Conservation (phyloP, 345 rosid species). For the Populus simonii region DNA sequence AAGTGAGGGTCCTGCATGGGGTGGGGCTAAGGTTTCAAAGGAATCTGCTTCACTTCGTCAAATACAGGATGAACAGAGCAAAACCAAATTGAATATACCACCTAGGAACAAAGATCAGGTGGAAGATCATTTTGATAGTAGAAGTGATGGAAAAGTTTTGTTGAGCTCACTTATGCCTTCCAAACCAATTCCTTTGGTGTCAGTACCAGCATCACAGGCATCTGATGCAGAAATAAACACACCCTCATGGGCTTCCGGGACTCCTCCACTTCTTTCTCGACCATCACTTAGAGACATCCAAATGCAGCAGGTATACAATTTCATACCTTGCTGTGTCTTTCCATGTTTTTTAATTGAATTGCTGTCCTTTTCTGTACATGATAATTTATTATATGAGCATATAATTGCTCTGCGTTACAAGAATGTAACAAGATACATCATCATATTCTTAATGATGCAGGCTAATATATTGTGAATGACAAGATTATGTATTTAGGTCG, state of each 20-base stretch:
- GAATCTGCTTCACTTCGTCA: constrained; percentile 76
- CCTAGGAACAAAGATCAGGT: constrained; percentile 36
- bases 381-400: background rate
- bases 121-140: constrained; percentile 37
- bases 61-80: constrained; percentile 89
- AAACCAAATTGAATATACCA: constrained; percentile 36
- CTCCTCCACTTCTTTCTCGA: constrained; percentile 64
- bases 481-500: too few relatives aligned
- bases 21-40: constrained; percentile 76
- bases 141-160: constrained; percentile 54
- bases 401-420: background rate
- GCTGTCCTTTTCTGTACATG: background rate
- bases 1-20: constrained; percentile 93
- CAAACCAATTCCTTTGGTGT: constrained; percentile 66
- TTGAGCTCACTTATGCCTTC: constrained; percentile 71
- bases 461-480: too few relatives aligned
- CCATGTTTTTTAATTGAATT: background rate
- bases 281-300: constrained; percentile 94
- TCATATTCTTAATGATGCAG: too few relatives aligned
- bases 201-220: constrained; percentile 38
- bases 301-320: constrained; percentile 69
- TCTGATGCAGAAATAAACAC: constrained; percentile 65
- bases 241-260: constrained; percentile 91
- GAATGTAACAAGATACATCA: too few relatives aligned
- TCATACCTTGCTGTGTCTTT: background rate